phyloP scores from a whole-genome alignment of 2,329 filamentous ascomycete species.

The Fusarium marasasianum region DNA sequence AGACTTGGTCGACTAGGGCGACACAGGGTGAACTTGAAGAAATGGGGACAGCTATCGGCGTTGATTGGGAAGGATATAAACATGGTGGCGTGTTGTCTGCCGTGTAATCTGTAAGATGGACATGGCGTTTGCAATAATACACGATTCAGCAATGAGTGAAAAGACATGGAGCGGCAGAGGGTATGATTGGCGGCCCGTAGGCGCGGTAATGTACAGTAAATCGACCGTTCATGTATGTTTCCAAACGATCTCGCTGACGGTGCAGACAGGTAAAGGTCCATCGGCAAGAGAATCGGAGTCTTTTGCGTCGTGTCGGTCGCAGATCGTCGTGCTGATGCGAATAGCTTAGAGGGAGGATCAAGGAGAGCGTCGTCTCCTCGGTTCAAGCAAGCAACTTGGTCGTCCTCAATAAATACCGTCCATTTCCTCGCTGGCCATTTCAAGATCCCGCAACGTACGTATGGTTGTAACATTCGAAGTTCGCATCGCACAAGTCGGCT shows the following conservation, averaged over 20 bases:
- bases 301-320: neutral
- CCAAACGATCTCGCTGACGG: neutral
- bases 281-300: neutral
- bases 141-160: neutral
- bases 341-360: neutral
- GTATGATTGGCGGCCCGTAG: neutral
- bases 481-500: neutral
- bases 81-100: slow-evolving; percentile 61
- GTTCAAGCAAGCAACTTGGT: too few relatives aligned
- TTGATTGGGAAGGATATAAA: slow-evolving; percentile 66
- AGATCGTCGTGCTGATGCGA: neutral
- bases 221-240: neutral
- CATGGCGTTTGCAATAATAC: slow-evolving; percentile 9
- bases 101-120: slow-evolving; percentile 55
- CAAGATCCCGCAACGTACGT: too few relatives aligned
- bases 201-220: neutral
- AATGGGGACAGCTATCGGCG: slow-evolving; percentile 59
- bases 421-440: neutral
- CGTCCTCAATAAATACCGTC: neutral
- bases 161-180: neutral
- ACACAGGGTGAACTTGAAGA: neutral
- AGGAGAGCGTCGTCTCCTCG: neutral
- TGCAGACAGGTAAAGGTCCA: neutral
- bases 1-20: slow-evolving; percentile 52
- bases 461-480: neutral